Evolutionary conservation across 2,329 filamentous ascomycete species (phyloP).

Genomic region (Berkeleyomyces rouxiae): DNA sequence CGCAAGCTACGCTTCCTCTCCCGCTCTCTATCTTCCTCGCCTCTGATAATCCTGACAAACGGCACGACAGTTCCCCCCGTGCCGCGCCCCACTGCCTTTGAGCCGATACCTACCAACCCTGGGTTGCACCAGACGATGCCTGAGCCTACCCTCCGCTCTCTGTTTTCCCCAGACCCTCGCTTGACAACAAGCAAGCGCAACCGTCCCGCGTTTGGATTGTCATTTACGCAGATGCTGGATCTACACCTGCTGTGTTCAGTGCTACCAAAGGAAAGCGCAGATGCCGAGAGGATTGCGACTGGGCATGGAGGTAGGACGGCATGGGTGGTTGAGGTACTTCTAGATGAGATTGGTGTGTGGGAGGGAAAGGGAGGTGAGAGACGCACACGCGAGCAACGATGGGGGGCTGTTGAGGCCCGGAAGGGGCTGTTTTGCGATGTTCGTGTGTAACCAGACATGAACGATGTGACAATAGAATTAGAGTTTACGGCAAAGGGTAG

Average conservation of each 20-base stretch:
- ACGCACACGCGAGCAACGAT: constrained; percentile 34
- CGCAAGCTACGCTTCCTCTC: constrained; percentile 30
- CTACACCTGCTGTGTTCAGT: constrained; percentile 35
- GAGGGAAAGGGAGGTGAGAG: constrained; percentile 18
- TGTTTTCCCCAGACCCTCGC: constrained; percentile 26
- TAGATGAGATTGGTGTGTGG: constrained; percentile 35
- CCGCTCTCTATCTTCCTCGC: constrained; percentile 23
- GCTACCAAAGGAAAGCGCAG: constrained; percentile 25
- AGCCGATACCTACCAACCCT: background rate
- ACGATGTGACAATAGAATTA: background rate
- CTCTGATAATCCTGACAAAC: constrained; percentile 40
- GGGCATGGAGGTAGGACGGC: constrained; percentile 14
- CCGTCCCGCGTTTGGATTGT: constrained; percentile 36
- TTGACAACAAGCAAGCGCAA: constrained; percentile 19
- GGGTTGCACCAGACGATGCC: constrained; percentile 16
- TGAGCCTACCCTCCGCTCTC: constrained; percentile 32
- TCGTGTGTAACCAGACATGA: background rate
- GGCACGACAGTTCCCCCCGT: constrained; percentile 22
- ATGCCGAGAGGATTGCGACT: constrained; percentile 22
- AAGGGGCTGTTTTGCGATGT: constrained; percentile 22
- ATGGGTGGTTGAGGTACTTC: constrained; percentile 34
- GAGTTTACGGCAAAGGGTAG: background rate
- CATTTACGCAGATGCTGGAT: constrained; percentile 38
- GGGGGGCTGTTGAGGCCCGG: constrained; percentile 31
- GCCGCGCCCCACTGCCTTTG: background rate